These are phyloP conservation scores for Plenodomus lindquistii DNA, from an alignment of 2,329 filamentous ascomycete species.

Conservation along the genomic window DNA sequence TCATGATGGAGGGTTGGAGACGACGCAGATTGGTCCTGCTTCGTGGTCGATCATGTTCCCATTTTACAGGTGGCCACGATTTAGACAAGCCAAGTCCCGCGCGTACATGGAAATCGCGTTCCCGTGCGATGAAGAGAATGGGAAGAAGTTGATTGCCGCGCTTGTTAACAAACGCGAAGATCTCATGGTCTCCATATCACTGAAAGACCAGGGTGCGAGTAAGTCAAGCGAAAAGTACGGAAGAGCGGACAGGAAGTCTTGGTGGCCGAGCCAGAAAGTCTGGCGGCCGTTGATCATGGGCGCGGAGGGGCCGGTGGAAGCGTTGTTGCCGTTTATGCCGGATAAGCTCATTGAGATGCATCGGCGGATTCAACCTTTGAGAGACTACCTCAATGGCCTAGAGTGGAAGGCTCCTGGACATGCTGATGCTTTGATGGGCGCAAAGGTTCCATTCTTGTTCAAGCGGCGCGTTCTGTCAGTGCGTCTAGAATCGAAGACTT, in stretches of 20 bases:
- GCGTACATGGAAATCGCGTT: not conserved
- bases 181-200: not conserved
- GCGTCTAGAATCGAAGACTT: not conserved
- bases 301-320: not conserved
- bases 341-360: not conserved
- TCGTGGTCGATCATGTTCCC: not conserved
- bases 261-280: too few species aligned
- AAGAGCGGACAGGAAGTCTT: too few species aligned
- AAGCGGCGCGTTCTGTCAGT: not conserved
- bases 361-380: not conserved
- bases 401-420: not conserved
- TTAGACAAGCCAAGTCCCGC: not conserved
- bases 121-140: not conserved
- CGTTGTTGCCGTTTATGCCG: not conserved
- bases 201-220: too few species aligned
- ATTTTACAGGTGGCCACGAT: not conserved
- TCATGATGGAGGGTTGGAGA: not conserved
- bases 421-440: too few species aligned
- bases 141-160: not conserved
- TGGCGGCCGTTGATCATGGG: not conserved
- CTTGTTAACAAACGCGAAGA: not conserved
- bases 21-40: not conserved
- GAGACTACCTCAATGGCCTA: not conserved
- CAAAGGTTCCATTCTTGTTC: not conserved
- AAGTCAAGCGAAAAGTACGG: too few species aligned